Evolutionary conservation across 129 eudicot genomes (phyloP), one percentile per base, ranked within the genome.

Genomic region (Helichrysum umbraculigerum): DNA sequence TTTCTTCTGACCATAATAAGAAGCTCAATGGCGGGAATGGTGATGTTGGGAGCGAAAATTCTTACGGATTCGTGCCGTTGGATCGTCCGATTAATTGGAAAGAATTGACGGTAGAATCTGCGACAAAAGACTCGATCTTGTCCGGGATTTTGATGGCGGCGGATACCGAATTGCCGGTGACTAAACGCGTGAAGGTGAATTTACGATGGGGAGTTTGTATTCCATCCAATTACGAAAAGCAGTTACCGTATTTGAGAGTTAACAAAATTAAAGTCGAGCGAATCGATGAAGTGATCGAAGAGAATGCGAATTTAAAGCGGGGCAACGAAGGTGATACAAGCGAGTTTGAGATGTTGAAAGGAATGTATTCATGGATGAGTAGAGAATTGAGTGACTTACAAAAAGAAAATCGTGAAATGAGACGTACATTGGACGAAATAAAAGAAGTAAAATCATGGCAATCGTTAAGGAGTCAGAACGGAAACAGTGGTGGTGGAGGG

Each of bases 211-310:
- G 93, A 4, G 88, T 93, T 60, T 71, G 73, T 62, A 79, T 94
- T n/a, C 88, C 91, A 6, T 56, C 79, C 72, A 88, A 88, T 41
- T 62, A 56, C 30, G 79, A 76, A 51, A 82, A 78, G 47, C 66
- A 72, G 20, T 66, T 88, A 84, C 96, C 98, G 17, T 81, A 81
- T 76, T 51, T 93, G 85, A 84, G 88, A 66, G 83, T 91, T 50
- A 91, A 86, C 51, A 94, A 94, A 86, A 81, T 94, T 17, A 86
- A 88, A 42, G 60, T 94, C 3, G 92, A 94, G 85, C 86, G 93
- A 50, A 21, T 87, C 58, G 93, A 88, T 21, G 93, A 83, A 35
- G 85, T 47, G 9, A 82, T 66, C 44, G 86, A 83, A 33, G 83
- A 64, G 50, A 74, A 79, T 50, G 75, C 6, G 81, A 42, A 44